Evolutionary conservation across 805 yeast species (phyloP).

Genomic region (Pichia nanzhaoensis): DNA sequence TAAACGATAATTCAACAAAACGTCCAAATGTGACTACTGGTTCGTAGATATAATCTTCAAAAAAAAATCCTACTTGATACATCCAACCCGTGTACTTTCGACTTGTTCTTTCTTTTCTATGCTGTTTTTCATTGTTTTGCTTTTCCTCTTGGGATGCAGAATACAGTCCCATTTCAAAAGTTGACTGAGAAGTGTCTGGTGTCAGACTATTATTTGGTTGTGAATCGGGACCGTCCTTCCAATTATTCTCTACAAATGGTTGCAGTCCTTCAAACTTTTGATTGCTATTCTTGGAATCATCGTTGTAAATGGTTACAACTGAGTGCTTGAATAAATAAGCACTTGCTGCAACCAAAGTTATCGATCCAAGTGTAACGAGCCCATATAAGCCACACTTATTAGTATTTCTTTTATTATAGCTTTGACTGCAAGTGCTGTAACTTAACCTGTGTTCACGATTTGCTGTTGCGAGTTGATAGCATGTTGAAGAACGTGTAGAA

Average conservation of each 20-base stretch:
- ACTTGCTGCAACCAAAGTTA: not conserved
- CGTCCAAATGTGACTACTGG: constrained; percentile 65
- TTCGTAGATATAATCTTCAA: constrained; percentile 54
- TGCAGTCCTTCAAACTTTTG: constrained; percentile 11
- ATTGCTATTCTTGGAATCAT: not conserved
- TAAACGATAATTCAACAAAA: constrained; percentile 55
- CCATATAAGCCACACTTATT: not conserved
- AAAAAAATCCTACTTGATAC: constrained; percentile 35
- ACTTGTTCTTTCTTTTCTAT: constrained; percentile 27
- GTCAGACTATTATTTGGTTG: constrained; percentile 30
- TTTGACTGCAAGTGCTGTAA: too few species aligned
- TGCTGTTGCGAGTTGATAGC: too few species aligned
- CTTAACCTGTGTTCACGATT: too few species aligned
- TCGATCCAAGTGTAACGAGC: not conserved
- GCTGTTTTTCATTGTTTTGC: constrained; percentile 29
- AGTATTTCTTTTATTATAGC: too few species aligned
- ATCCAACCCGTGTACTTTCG: constrained; percentile 26
- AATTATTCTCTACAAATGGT: constrained; percentile 10
- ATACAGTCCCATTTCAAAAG: constrained; percentile 64
- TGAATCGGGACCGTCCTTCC: constrained; percentile 9
- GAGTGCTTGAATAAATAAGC: not conserved
- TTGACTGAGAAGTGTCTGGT: constrained; percentile 48
- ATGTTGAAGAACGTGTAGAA: too few species aligned
- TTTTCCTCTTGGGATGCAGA: constrained; percentile 53
- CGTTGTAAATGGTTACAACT: constrained; percentile 1